phyloP scores from a whole-genome alignment of 768 basidiomycete genomes.

The Lactifluus rugatus region DNA sequence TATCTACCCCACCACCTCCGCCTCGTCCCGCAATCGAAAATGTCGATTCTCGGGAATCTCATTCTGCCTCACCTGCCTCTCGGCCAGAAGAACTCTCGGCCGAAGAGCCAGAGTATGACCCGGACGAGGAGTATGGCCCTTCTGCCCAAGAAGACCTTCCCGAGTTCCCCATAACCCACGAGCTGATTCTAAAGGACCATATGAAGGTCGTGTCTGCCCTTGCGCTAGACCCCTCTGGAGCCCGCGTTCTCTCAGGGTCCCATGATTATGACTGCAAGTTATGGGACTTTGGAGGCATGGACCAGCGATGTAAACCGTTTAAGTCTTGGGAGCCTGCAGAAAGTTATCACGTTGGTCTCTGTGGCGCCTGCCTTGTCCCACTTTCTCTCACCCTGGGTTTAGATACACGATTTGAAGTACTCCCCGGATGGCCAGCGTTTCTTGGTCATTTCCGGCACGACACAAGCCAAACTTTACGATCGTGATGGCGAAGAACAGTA shows the following conservation, averaged over 20 bases:
- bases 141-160: slow-evolving; percentile 41
- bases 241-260: slow-evolving; percentile 81
- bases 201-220: slow-evolving; percentile 92
- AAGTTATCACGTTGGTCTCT: slow-evolving; percentile 68
- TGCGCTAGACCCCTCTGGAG: slow-evolving; percentile 88
- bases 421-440: slow-evolving; percentile 81
- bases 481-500: slow-evolving; percentile 91
- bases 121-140: slow-evolving; percentile 35
- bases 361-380: neutral
- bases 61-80: slow-evolving; percentile 8
- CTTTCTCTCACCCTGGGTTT: slow-evolving; percentile 5
- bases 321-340: slow-evolving; percentile 93
- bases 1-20: slow-evolving; percentile 18
- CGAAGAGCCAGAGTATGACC: slow-evolving; percentile 29
- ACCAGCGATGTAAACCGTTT: slow-evolving; percentile 81
- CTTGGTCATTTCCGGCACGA: slow-evolving; percentile 79
- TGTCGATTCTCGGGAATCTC: neutral
- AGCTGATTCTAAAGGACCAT: slow-evolving; percentile 89
- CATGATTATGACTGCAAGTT: slow-evolving; percentile 98
- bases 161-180: slow-evolving; percentile 81
- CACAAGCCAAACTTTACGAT: slow-evolving; percentile 81
- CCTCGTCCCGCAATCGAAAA: neutral
- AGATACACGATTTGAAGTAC: slow-evolving; percentile 90
- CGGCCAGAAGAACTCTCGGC: neutral
- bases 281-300: slow-evolving; percentile 99